Evolutionary conservation across 2,329 filamentous ascomycete genomes (phyloP), one percentile per base, ranked within the genome.

Genomic region (Leptographium procerum): DNA sequence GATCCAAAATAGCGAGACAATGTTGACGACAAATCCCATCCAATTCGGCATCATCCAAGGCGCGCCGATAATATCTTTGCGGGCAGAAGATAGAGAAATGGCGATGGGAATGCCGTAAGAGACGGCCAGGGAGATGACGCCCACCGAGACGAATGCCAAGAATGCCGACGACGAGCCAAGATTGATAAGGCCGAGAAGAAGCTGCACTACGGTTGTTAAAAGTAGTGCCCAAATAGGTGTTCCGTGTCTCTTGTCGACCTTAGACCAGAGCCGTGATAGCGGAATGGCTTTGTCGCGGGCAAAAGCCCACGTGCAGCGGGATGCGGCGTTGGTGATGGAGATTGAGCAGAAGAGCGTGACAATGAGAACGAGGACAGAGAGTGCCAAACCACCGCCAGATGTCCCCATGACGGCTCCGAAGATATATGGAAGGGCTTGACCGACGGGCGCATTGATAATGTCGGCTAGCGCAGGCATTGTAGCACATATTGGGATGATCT

Each of bases 1-100:
- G 57, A 83, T 85, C 86, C 86, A 89, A 56, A 73, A 81, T 10
- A 63, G 31, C 14, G 61, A 55, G 19, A 63, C 22, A 19, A 56
- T 31, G 58, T 63, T 63, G 54, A 59, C 59, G 2, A 14, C 24
- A 36, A 52, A 59, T 8, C 59, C 59, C 11, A 61, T 7, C 1
- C 14, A 19, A n/a, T 47, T 45, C 19, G 43, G 50, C 48, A 59
- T 40, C 10, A 19, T 52, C 59, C 59, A 76, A 0, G 69, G 69
- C 0, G 73, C 73, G 26, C 64, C 66, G 33, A 68, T 68, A 61
- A 75, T 69, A 59, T 72, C 71, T 54, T 63, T 66, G 10, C 73
- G 69, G 1, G 70, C 65, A 65, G 56, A 77, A 76, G 1, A 73
- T 73, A 13, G 72, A 52, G 45, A 80, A 72, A 61, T 57, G 19